Evolutionary conservation across 2,329 filamentous ascomycete species (phyloP), one percentile per base, ranked within the genome.

Genomic region (Onygenales sp.): DNA sequence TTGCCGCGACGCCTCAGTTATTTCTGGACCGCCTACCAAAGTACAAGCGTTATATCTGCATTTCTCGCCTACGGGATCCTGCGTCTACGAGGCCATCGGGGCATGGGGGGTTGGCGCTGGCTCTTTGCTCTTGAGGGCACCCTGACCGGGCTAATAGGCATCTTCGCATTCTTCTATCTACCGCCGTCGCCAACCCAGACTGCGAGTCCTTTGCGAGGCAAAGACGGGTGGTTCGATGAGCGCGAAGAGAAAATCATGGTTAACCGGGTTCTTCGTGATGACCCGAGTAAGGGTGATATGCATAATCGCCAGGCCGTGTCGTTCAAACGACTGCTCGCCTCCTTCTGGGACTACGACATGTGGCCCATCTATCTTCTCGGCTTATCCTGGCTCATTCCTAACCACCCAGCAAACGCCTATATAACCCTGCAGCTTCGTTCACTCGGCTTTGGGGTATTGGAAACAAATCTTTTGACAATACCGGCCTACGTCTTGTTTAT

Each of bases 161-260:
- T 78, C 32, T 61, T 77, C 17, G 80, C 80, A 1, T 79, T 76
- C 54, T 71, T 82, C 47, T 84, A 82, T 64, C 77, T 85, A 52
- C 81, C 82, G 0, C 67, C 75, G 32, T 86, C 83, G 0, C 85
- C 86, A 0, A 84, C 82, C 0, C 76, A 82, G 47, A 89, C 86
- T 4, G 79, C 76, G 7, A 77, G 78, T 17, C 67, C 75, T 45
- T 77, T 88, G 57, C 81, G 80, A 46, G 78, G 81, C 2, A 81
- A 80, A 42, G 58, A 77, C 27, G 83, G 84, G 5, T 85, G 83
- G 84, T 86, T 85, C 65, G 79, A 72, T 2, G 84, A 86, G 62
- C 74, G 74, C 1, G 82, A 88, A 62, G 84, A 87, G 60, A 78
- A 81, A 54, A 86, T 87, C 61, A 82, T 87, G 78, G 77, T 85